These are phyloP conservation scores for Xylariaceae sp. DNA, from an alignment of 2,329 filamentous ascomycete genomes.

Conservation along the genomic window DNA sequence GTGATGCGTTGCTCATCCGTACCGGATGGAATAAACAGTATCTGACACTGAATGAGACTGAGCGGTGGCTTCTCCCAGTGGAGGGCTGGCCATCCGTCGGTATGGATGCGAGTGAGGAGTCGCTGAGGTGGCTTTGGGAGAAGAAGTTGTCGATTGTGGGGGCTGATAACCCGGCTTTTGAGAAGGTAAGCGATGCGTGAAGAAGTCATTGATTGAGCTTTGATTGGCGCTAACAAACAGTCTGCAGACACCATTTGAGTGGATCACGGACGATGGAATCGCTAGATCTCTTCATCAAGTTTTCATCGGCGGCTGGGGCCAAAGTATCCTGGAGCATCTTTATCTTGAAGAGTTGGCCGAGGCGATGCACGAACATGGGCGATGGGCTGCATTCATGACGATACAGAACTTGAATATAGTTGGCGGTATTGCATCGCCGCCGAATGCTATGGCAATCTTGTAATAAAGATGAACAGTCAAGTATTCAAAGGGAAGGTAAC, in stretches of 20 bases:
- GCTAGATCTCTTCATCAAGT: conserved; percentile 4
- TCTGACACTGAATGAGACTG: conserved; percentile 1
- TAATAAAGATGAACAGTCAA: neutral
- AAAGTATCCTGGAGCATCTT: conserved; percentile 9
- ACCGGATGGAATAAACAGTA: conserved; percentile 10
- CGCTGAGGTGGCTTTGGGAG: conserved; percentile 9
- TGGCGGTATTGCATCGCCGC: conserved; percentile 6
- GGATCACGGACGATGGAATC: neutral
- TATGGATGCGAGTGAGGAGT: conserved; percentile 4
- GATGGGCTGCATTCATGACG: conserved; percentile 12
- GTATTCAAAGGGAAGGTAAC: too few species aligned
- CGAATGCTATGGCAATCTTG: conserved; percentile 8
- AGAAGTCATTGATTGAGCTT: neutral
- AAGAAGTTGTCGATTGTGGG: conserved; percentile 6
- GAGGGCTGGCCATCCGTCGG: conserved; percentile 3
- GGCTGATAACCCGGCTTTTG: conserved; percentile 5
- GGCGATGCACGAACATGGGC: conserved; percentile 1
- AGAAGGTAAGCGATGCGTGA: neutral
- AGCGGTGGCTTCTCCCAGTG: conserved; percentile 3
- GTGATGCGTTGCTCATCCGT: conserved; percentile 8
- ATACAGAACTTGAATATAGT: conserved; percentile 9
- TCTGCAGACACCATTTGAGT: neutral
- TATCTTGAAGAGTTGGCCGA: conserved; percentile 3
- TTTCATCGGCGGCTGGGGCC: conserved; percentile 9
- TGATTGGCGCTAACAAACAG: neutral